phyloP scores from a whole-genome alignment of 805 yeast species.

The Brettanomyces custersianus region DNA sequence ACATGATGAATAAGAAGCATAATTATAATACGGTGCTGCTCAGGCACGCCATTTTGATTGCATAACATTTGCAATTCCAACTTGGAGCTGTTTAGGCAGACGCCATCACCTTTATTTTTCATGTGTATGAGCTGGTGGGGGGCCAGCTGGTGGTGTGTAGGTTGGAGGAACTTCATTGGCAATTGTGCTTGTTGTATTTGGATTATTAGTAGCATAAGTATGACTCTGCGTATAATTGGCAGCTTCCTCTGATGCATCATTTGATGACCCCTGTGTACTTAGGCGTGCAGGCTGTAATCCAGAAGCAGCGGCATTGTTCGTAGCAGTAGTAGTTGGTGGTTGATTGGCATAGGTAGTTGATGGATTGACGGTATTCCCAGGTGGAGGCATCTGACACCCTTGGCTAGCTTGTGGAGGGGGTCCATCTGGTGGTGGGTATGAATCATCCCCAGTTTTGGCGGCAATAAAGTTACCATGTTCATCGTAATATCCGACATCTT shows the following conservation, averaged over 20 bases:
- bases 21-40: too few species aligned
- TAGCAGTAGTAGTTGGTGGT: conserved; percentile 2
- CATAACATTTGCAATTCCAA: too few species aligned
- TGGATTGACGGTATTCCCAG: background rate
- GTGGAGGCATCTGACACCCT: background rate
- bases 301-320: background rate
- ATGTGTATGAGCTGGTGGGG: conserved; percentile 4
- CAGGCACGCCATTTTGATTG: too few species aligned
- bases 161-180: background rate
- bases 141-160: conserved; percentile 4
- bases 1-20: too few species aligned
- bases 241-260: too few species aligned
- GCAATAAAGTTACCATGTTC: conserved; percentile 42
- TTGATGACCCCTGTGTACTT: too few species aligned
- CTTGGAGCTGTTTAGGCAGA: too few species aligned
- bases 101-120: too few species aligned
- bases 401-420: background rate
- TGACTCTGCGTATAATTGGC: too few species aligned
- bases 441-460: conserved; percentile 4
- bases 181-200: too few species aligned
- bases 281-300: conserved; percentile 3
- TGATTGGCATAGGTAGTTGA: background rate
- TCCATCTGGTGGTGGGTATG: conserved; percentile 4
- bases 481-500: conserved; percentile 75
- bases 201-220: too few species aligned